These are phyloP conservation scores for Adansonia digitata DNA, from an alignment of 345 rosid species.

Conservation along the genomic window DNA sequence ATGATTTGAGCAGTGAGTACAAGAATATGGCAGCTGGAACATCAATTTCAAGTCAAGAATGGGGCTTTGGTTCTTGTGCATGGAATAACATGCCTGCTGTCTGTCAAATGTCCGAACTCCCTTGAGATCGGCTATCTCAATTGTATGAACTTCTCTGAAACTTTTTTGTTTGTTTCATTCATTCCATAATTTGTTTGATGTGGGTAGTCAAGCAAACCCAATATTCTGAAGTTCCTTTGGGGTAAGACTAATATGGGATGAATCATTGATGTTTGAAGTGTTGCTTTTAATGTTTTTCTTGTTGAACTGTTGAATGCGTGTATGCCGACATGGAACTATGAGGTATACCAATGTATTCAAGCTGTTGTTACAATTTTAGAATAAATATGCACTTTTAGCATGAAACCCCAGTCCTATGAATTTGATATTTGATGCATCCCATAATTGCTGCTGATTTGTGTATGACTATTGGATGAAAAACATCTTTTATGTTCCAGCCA, in stretches of 20 bases:
- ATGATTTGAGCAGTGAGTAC: conserved; percentile 59
- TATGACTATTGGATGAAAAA: not conserved
- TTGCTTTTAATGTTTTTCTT: not conserved
- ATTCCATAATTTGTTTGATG: conserved; percentile 11
- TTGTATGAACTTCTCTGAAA: conserved; percentile 7
- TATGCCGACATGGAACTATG: not conserved
- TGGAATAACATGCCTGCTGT: conserved; percentile 92
- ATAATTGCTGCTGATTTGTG: not conserved
- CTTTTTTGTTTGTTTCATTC: conserved; percentile 5
- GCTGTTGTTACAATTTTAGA: conserved; percentile 14
- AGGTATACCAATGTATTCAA: not conserved
- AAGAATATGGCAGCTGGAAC: conserved; percentile 49
- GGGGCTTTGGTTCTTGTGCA: conserved; percentile 61
- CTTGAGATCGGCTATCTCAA: conserved; percentile 24
- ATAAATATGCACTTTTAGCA: conserved; percentile 9
- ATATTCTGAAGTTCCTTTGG: not conserved
- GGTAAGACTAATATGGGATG: not conserved
- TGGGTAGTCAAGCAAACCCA: not conserved
- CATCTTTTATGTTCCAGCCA: not conserved
- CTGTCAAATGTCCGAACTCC: conserved; percentile 61
- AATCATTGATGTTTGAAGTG: conserved; percentile 3
- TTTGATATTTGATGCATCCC: not conserved
- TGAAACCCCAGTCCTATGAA: not conserved
- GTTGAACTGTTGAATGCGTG: conserved; percentile 4
- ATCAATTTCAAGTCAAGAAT: conserved; percentile 41